Evolutionary conservation across 768 basidiomycete genomes (phyloP), one percentile per base, ranked within the genome.

Genomic region (Clitopilus hobsonii): DNA sequence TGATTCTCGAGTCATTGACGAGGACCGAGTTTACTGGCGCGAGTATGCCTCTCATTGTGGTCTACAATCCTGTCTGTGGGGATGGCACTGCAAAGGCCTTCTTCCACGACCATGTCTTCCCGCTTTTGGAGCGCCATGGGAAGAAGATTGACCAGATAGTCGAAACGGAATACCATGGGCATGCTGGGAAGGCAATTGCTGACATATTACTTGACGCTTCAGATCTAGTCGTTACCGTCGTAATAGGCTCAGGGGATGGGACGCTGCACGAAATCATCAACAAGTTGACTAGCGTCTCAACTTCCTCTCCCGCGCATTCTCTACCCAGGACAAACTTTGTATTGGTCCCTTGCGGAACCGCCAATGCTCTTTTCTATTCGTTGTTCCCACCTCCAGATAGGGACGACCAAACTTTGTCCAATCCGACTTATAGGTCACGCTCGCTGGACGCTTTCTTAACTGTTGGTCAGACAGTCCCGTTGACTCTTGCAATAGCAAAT

Each of bases 211-310:
- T 87, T 49, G 54, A 70, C 8, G 58, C 61, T 38, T 57, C 63
- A 53, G 54, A 65, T 6, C 71, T 52, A 24, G 66, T 67, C 25
- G 56, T 80, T 51, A 78, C 77, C 0, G 65, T 89, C 48, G 64
- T 89, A 51, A 73, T 94, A 23, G 82, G 80, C 14, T 93, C 94
- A 4, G 95, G 95, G 6, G 95, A 98, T 68, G 95, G 95, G 16
- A 97, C 94, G 0, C 74, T 94, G 32, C 91, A 96, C 67, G 94
- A 98, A 62, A 81, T 96, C 58, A 76, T 94, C 64, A 89, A 88
- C 58, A 76, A 76, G 10, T 65, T 91, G 28, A 68, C 74, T 30
- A 63, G 65, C 22, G 59, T 62, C 16, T 29, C 59, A 16, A 51
- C 63, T 36, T 59, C 56, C 16, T 50, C 59, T 5, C n/a, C n/a